Evolutionary conservation across 2,329 filamentous ascomycete genomes (phyloP).

Genomic region (Zymoseptoria passerinii): DNA sequence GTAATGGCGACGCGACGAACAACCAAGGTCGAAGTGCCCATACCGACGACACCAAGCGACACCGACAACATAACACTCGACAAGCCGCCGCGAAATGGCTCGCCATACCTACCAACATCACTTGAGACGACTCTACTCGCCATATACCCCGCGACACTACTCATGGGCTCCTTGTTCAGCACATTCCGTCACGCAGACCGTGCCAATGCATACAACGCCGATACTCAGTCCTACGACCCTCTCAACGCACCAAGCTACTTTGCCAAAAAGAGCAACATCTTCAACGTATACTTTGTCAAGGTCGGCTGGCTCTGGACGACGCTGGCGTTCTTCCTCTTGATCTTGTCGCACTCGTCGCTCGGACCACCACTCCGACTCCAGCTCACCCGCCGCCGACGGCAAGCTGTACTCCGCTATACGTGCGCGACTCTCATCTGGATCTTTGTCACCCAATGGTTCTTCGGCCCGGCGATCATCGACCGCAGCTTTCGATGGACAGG

Average conservation of each 20-base stretch:
- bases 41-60: conserved; percentile 1
- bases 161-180: conserved; percentile 75
- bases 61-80: conserved; percentile 7
- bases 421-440: conserved; percentile 73
- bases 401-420: conserved; percentile 59
- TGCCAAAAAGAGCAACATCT: conserved; percentile 82
- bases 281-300: conserved; percentile 93
- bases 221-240: conserved; percentile 54
- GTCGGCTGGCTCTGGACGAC: conserved; percentile 90
- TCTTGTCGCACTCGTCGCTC: conserved; percentile 57
- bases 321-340: conserved; percentile 60
- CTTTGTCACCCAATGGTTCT: conserved; percentile 91
- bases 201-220: conserved; percentile 51
- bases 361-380: conserved; percentile 35
- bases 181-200: conserved; percentile 69
- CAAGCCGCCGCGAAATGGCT: conserved; percentile 18
- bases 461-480: conserved; percentile 84
- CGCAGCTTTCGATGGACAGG: conserved; percentile 82
- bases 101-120: conserved; percentile 61
- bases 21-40: conserved; percentile 3
- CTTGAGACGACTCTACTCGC: conserved; percentile 57
- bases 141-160: conserved; percentile 68
- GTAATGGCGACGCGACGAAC: conserved; percentile 15
- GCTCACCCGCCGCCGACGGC: conserved; percentile 41
- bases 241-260: conserved; percentile 70